Conservation (phyloP, 2,329 filamentous ascomycete genomes). For the Fonsecaea erecta region DNA sequence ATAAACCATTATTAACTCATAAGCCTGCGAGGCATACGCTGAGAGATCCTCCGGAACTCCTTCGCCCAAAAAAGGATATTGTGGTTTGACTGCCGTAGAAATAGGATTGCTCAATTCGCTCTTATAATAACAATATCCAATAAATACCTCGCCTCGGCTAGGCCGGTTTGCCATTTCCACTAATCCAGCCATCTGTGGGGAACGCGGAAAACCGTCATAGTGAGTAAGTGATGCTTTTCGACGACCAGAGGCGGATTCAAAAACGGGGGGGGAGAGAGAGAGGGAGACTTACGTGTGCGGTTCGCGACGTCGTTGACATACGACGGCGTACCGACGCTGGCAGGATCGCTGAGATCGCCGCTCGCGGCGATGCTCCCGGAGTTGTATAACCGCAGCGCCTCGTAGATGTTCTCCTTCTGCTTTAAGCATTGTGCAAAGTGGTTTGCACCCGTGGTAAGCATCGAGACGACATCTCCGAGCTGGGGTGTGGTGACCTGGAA, state of each 20-base stretch:
- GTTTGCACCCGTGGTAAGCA: not conserved
- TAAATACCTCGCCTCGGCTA: too few species aligned
- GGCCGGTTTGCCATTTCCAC: not conserved
- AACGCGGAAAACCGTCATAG: not conserved
- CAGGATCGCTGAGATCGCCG: not conserved
- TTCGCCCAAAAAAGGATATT: not conserved
- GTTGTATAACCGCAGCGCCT: conserved; percentile 1
- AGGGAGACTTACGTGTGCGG: not conserved
- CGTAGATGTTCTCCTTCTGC: not conserved
- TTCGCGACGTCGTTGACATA: not conserved
- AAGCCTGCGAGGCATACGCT: not conserved
- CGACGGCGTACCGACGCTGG: not conserved
- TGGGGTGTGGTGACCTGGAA: not conserved
- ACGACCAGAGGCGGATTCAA: not conserved
- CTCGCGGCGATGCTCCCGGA: not conserved
- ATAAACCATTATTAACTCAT: not conserved
- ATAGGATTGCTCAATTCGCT: not conserved
- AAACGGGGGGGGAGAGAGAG: not conserved
- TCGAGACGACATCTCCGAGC: not conserved
- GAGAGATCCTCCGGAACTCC: not conserved
- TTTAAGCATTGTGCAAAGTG: not conserved
- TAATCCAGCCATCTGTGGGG: not conserved
- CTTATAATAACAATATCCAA: too few species aligned
- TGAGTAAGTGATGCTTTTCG: not conserved
- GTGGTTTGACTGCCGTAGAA: not conserved